Percentiles rank a stretch among this genome's conserved stretches.
phyloP scores from a whole-genome alignment of 1,284 basidiomycete species.

The Sanghuangporus sanghuang region DNA sequence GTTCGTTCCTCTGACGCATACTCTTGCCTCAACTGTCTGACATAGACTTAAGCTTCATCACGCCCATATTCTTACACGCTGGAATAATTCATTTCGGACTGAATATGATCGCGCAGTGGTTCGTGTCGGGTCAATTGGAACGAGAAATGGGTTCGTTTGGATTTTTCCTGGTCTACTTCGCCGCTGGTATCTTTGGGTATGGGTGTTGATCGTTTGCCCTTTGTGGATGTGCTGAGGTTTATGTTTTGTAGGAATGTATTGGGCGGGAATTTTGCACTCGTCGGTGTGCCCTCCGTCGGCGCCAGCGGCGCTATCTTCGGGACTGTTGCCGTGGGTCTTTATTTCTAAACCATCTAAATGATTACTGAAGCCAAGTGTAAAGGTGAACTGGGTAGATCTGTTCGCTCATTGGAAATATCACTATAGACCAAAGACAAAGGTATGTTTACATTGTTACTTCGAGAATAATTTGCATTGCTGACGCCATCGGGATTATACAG shows the following conservation, averaged over 20 bases:
- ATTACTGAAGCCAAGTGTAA: conserved; percentile 5
- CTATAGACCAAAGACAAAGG: conserved; percentile 73
- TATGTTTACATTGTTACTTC: conserved; percentile 26
- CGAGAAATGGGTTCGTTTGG: conserved; percentile 81
- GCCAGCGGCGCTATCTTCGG: conserved; percentile 95
- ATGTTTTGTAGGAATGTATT: conserved; percentile 58
- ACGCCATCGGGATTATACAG: conserved; percentile 29
- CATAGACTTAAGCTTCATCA: conserved; percentile 59
- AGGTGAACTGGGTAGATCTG: conserved; percentile 83
- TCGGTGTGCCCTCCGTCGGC: conserved; percentile 89
- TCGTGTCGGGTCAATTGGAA: conserved; percentile 79
- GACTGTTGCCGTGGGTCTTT: conserved; percentile 66
- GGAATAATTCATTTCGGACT: conserved; percentile 85
- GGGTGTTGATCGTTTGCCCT: conserved; percentile 19
- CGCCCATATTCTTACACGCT: conserved; percentile 87
- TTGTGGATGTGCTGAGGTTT: conserved; percentile 5
- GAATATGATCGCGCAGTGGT: conserved; percentile 87
- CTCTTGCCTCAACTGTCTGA: background rate
- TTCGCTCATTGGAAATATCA: conserved; percentile 91
- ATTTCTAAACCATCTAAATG: background rate
- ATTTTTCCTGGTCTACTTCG: conserved; percentile 80
- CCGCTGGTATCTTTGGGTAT: conserved; percentile 87
- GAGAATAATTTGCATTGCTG: background rate
- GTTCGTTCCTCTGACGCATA: conserved; percentile 35
- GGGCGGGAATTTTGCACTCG: conserved; percentile 87